Conservation (phyloP, 768 basidiomycete genomes). For the Trametes punicea region DNA sequence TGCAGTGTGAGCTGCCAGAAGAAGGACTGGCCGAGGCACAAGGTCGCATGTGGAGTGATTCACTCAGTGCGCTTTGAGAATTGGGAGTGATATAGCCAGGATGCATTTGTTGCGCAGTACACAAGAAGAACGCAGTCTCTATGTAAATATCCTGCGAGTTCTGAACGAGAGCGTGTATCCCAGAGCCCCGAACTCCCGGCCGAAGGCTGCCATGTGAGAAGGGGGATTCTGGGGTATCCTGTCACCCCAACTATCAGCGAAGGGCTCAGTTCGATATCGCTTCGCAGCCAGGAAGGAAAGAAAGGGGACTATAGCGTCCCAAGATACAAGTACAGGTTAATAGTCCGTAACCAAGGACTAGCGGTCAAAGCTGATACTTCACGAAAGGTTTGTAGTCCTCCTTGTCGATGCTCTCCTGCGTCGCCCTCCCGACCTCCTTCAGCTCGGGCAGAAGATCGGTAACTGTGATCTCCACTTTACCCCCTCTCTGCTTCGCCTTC, state of each 20-base stretch:
- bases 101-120: too few relatives aligned
- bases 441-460: slow-evolving; percentile 15
- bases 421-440: slow-evolving; percentile 10
- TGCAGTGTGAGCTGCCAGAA: slow-evolving; percentile 9
- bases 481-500: not conserved
- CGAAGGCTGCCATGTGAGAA: too few relatives aligned
- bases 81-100: slow-evolving; percentile 3
- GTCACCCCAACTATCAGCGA: too few relatives aligned
- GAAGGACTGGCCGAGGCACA: slow-evolving; percentile 12
- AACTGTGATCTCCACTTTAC: slow-evolving; percentile 5
- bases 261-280: too few relatives aligned
- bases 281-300: too few relatives aligned
- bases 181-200: too few relatives aligned
- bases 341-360: not conserved
- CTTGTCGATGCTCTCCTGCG: slow-evolving; percentile 19
- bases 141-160: too few relatives aligned
- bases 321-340: not conserved
- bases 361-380: slow-evolving; percentile 6
- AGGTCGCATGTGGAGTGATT: not conserved
- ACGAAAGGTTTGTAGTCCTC: slow-evolving; percentile 16
- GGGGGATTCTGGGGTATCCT: too few relatives aligned
- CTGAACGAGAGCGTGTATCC: too few relatives aligned
- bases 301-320: not conserved
- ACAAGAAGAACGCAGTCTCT: too few relatives aligned
- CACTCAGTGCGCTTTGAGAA: slow-evolving; percentile 15